Percentiles rank a stretch among this genome's conserved stretches.
Evolutionary conservation across 345 rosid genomes (phyloP).

Genomic region (Streptanthus diversifolius): DNA sequence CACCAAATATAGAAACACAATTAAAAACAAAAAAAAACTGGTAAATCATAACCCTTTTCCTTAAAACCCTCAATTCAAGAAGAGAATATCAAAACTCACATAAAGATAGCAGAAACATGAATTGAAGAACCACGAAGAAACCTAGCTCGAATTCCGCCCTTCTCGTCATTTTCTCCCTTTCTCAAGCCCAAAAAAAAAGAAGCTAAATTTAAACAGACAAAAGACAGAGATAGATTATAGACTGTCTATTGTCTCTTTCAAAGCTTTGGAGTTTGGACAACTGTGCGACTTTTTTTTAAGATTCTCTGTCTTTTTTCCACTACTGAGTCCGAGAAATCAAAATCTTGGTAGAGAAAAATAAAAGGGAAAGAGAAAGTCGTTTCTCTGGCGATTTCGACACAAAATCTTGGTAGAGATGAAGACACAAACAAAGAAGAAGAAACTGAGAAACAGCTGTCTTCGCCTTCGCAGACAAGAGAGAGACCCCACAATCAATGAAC

Average conservation of each 20-base stretch:
- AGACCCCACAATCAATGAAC: constrained; percentile 42
- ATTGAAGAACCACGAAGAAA: constrained; percentile 28
- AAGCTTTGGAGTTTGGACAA: constrained; percentile 26
- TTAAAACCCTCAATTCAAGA: constrained; percentile 1
- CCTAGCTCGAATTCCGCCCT: constrained; percentile 30
- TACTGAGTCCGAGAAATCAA: constrained; percentile 14
- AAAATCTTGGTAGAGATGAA: constrained; percentile 14
- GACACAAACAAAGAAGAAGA: constrained; percentile 12
- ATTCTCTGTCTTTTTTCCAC: constrained; percentile 28
- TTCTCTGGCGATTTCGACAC: not conserved
- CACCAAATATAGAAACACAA: constrained; percentile 19
- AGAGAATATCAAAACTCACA: constrained; percentile 28
- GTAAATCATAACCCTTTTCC: not conserved
- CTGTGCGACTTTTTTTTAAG: not conserved
- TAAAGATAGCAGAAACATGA: constrained; percentile 18
- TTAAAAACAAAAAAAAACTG: constrained; percentile 25
- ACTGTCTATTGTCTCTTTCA: constrained; percentile 1
- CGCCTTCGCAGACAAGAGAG: constrained; percentile 19
- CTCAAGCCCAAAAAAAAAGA: not conserved
- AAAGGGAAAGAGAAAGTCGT: not conserved
- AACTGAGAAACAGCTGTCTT: constrained; percentile 36
- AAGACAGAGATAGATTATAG: not conserved
- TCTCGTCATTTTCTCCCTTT: constrained; percentile 13
- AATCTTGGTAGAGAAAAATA: not conserved
- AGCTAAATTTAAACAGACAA: not conserved